phyloP scores from a whole-genome alignment of 495 filamentous ascomycete species.

The Mytilinidion resinicola region DNA sequence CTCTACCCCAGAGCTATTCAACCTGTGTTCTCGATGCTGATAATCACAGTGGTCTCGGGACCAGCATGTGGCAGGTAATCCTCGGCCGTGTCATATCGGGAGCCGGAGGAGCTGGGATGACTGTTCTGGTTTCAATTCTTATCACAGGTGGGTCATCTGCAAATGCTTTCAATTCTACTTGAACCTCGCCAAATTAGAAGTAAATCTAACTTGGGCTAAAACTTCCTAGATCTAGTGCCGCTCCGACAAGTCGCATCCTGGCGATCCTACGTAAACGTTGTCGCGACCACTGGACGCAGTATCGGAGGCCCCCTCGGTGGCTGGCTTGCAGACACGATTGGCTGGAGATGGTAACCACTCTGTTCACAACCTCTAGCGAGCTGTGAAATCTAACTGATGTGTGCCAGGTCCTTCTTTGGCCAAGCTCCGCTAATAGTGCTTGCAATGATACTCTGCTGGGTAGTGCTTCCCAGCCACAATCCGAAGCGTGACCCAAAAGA shows the following conservation, averaged over 20 bases:
- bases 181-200: not conserved
- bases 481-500: not conserved
- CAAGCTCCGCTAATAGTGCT: slow-evolving; percentile 51
- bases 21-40: not conserved
- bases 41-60: slow-evolving; percentile 9
- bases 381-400: not conserved
- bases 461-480: slow-evolving; percentile 37
- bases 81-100: slow-evolving; percentile 22
- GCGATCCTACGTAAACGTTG: slow-evolving; percentile 60
- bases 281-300: slow-evolving; percentile 57
- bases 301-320: slow-evolving; percentile 61
- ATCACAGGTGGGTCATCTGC: slow-evolving; percentile 9
- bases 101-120: slow-evolving; percentile 18
- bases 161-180: not conserved
- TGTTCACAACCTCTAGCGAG: not conserved
- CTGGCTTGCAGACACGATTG: slow-evolving; percentile 56
- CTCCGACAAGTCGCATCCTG: slow-evolving; percentile 61
- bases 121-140: slow-evolving; percentile 17
- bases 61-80: slow-evolving; percentile 15
- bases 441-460: slow-evolving; percentile 47
- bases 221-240: slow-evolving; percentile 50
- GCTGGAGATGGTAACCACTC: slow-evolving; percentile 56
- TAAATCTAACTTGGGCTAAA: not conserved
- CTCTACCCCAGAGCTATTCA: not conserved
- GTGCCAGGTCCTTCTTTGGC: slow-evolving; percentile 51